Base-by-base conservation (phyloP, 2,329 filamentous ascomycete genomes). In the Thermothelomyces thermophilus region DNA sequence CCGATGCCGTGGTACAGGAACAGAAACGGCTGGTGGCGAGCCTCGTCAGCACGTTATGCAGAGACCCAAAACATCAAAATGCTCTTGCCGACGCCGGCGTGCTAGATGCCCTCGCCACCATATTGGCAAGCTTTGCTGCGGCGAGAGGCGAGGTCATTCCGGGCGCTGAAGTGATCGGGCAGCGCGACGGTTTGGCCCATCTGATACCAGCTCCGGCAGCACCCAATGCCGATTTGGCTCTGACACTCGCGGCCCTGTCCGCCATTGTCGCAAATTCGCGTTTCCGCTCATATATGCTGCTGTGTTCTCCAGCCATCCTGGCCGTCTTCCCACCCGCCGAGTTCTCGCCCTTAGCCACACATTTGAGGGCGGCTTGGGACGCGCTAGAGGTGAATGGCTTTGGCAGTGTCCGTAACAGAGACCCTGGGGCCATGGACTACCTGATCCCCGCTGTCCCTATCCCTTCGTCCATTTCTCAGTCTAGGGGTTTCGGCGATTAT, bases 191-290 rank as follows among this genome's bases (percentile, higher is more conserved):
- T 7, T 62, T 83, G 30, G 66, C 73, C 46, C 74, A 77, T 7
- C 71, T 73, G 17, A 75, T 88, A 41, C 86, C 85, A 2, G 68
- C 74, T 3, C 73, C 84, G 20, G 80, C 86, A 7, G 76, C 79
- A 2, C 69, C 73, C 13, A 72, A 71, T 14, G 73, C 79, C 22
- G 79, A 77, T 52, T 68, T 95, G 34, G 76, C 82, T 1, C 80
- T 82, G 9, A 78, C 95, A 16, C 70, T 97, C 6, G 84, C 89
- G 54, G 87, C 90, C 0, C 79, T 95, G 44, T 77, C 83, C 17
- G 77, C 83, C 40, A 85, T 96, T 41, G 79, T 95, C 43, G 79
- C 83, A 53, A 81, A 87, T 60, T 96, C 91, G 0, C 84, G 83
- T 58, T 87, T 84, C 66, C 80, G 89, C 48, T 83, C 87, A 9